Evolutionary conservation across 768 basidiomycete species (phyloP).

Genomic region (Rhodocollybia butyracea): DNA sequence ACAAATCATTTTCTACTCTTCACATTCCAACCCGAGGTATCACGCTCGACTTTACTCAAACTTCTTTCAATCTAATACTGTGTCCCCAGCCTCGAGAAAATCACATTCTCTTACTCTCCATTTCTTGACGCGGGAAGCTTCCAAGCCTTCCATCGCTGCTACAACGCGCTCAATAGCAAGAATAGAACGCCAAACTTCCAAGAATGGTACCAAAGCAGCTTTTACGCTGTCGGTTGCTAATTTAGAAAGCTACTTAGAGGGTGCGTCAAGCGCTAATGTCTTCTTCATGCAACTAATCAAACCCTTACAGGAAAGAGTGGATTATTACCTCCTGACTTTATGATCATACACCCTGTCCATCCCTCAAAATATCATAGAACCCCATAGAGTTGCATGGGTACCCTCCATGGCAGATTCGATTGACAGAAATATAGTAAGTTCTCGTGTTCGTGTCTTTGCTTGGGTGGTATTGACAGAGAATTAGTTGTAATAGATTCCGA

Average conservation of each 20-base stretch:
- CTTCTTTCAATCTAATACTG: not conserved
- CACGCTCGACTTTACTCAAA: not conserved
- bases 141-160: conserved; percentile 64
- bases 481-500: conserved; percentile 27
- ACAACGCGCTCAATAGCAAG: conserved; percentile 45
- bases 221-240: conserved; percentile 41
- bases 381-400: conserved; percentile 72
- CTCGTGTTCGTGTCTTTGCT: not conserved
- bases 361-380: conserved; percentile 30
- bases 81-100: conserved; percentile 19
- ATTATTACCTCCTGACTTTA: conserved; percentile 68
- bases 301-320: conserved; percentile 41
- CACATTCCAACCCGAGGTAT: not conserved
- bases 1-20: conserved; percentile 14
- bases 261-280: conserved; percentile 30
- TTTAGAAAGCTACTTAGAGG: conserved; percentile 55
- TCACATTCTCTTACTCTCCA: conserved; percentile 34
- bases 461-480: conserved; percentile 5
- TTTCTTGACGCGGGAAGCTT: conserved; percentile 54
- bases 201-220: conserved; percentile 5
- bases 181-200: conserved; percentile 21
- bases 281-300: conserved; percentile 4
- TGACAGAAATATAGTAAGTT: conserved; percentile 78
- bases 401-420: conserved; percentile 82
- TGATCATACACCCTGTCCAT: conserved; percentile 66